Conservation (phyloP, 2,329 filamentous ascomycete genomes). For the Helotiales sp. region DNA sequence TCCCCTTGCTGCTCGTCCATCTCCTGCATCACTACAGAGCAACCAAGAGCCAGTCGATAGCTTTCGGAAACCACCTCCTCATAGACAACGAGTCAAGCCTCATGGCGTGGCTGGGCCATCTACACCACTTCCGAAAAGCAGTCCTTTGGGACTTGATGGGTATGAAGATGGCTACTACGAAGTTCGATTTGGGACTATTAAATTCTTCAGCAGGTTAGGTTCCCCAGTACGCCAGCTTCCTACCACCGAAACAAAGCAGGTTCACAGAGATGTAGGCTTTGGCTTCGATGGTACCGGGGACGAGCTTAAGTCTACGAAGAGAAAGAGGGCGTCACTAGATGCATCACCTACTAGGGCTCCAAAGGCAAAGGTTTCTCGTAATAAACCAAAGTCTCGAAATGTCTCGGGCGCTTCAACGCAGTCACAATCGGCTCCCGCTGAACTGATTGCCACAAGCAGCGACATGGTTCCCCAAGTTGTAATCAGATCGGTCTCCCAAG, state of each 20-base stretch:
- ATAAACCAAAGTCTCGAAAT: not conserved
- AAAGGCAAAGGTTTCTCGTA: not conserved
- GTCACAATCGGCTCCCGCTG: not conserved
- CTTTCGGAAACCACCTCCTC: not conserved
- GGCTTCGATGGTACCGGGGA: constrained; percentile 11
- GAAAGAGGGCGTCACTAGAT: not conserved
- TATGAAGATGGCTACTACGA: not conserved
- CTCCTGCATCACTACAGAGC: not conserved
- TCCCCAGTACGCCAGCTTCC: not conserved
- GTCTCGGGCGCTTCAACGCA: not conserved
- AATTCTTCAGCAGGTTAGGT: not conserved
- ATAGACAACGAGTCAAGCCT: constrained; percentile 10
- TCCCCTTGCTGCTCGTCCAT: not conserved
- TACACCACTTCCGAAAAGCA: not conserved
- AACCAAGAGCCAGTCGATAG: not conserved
- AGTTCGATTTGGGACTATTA: not conserved
- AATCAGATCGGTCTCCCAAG: not conserved
- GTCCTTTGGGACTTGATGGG: constrained; percentile 1
- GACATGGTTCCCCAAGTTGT: not conserved
- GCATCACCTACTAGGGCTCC: not conserved
- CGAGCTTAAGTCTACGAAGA: not conserved
- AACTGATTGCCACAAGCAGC: not conserved
- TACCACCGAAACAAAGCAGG: not conserved
- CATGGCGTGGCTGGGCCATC: not conserved
- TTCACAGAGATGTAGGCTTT: not conserved